Percentiles rank a stretch among this genome's conserved stretches.
Conservation (phyloP, 2,329 filamentous ascomycete genomes). For the Aspergillus sp. region DNA sequence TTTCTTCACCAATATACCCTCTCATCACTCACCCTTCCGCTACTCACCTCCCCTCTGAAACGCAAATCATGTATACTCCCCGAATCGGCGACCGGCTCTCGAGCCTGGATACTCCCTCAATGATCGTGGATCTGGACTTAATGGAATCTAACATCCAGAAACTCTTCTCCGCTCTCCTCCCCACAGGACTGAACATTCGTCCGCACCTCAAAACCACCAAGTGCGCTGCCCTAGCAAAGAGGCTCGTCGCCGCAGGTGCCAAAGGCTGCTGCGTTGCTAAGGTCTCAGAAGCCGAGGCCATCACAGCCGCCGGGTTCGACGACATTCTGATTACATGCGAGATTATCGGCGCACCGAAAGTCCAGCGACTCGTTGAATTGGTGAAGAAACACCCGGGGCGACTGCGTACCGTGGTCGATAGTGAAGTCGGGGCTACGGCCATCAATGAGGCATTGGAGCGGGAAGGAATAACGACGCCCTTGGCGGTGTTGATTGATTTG, state of each 20-base stretch:
- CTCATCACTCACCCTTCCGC: too few relatives aligned
- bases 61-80: conserved; percentile 40
- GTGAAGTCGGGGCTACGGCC: conserved; percentile 46
- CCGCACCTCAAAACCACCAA: conserved; percentile 60
- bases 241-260: conserved; percentile 50
- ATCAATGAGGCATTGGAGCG: conserved; percentile 48
- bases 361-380: conserved; percentile 49
- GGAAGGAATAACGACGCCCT: conserved; percentile 41
- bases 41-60: too few relatives aligned
- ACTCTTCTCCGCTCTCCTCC: conserved; percentile 49
- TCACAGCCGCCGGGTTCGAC: conserved; percentile 49
- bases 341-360: conserved; percentile 52
- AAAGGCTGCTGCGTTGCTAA: conserved; percentile 57
- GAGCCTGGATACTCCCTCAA: conserved; percentile 57
- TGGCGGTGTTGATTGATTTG: conserved; percentile 51
- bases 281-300: conserved; percentile 51
- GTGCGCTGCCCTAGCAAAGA: conserved; percentile 48
- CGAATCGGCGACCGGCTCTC: conserved; percentile 47
- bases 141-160: conserved; percentile 56
- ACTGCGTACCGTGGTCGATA: conserved; percentile 54
- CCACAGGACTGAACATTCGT: conserved; percentile 50
- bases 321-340: conserved; percentile 57
- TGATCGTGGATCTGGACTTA: conserved; percentile 56
- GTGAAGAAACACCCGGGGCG: conserved; percentile 38
- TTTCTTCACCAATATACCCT: too few relatives aligned